These are phyloP conservation scores for Ciborinia camelliae DNA, from an alignment of 2,329 filamentous ascomycete genomes.

Conservation along the genomic window DNA sequence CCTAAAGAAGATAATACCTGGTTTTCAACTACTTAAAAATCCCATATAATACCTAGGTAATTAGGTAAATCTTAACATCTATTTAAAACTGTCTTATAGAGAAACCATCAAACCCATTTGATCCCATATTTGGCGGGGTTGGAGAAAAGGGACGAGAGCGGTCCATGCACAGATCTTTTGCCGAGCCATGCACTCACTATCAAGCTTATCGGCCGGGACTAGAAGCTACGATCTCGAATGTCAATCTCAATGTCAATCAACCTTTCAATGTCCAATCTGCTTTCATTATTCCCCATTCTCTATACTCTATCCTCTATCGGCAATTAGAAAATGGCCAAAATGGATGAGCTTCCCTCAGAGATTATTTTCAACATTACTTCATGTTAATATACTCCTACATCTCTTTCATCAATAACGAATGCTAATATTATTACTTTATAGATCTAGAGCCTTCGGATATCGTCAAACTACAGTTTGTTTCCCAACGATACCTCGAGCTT, in stretches of 20 bases:
- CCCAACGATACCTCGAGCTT: constrained; percentile 60
- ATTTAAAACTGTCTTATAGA: no score
- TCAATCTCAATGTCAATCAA: not conserved
- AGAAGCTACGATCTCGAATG: not conserved
- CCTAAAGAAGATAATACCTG: no score
- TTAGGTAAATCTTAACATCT: no score
- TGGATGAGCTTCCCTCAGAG: constrained; percentile 19
- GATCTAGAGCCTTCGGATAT: constrained; percentile 63
- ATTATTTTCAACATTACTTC: constrained; percentile 17
- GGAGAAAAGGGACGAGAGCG: not conserved
- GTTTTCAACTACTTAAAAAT: no score
- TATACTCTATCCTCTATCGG: no score
- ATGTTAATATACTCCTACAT: constrained; percentile 3
- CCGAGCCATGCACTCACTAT: not conserved
- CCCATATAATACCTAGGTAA: no score
- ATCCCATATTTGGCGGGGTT: not conserved
- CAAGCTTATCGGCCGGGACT: not conserved
- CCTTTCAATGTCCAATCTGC: not conserved
- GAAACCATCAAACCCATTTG: no score
- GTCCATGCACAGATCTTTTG: not conserved
- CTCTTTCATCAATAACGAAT: not conserved
- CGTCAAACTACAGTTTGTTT: constrained; percentile 66
- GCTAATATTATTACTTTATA: constrained; percentile 34
- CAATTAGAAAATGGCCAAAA: not conserved
- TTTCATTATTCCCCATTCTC: not conserved